Conservation (phyloP, 2,329 filamentous ascomycete genomes). For the Diaporthe sp. region DNA sequence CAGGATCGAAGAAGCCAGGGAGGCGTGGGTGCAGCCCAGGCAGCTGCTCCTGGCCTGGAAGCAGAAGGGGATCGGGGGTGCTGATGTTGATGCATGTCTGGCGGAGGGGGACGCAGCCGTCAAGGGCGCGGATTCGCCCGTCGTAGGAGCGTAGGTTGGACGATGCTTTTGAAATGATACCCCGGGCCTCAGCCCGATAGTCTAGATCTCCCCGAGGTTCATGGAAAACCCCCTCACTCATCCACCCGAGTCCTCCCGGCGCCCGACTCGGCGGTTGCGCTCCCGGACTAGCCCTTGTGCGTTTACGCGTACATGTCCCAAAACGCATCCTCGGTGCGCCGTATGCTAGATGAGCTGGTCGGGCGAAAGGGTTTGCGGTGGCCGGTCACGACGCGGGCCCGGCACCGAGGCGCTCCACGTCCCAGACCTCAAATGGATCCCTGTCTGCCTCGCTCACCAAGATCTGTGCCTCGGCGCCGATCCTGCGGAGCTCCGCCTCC, state of each 20-base stretch:
- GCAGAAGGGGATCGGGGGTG: constrained; percentile 67
- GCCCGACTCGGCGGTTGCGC: neutral
- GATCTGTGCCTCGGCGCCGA: constrained; percentile 70
- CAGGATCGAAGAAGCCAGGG: constrained; percentile 71
- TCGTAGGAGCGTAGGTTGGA: constrained; percentile 25
- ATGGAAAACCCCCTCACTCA: neutral
- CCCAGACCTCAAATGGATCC: constrained; percentile 89
- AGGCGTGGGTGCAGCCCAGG: constrained; percentile 69
- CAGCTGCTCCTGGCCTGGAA: constrained; percentile 67
- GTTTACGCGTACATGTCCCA: neutral
- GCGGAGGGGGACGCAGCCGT: constrained; percentile 68
- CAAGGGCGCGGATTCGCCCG: constrained; percentile 40
- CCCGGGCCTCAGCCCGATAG: constrained; percentile 8
- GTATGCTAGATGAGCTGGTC: neutral
- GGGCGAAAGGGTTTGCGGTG: neutral
- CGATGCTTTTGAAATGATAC: constrained; percentile 32
- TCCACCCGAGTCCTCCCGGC: neutral
- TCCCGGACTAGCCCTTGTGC: neutral
- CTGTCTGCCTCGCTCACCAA: constrained; percentile 83
- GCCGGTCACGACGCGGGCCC: constrained; percentile 37
- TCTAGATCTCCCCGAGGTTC: neutral
- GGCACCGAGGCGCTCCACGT: constrained; percentile 53
- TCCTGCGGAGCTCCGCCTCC: constrained; percentile 67
- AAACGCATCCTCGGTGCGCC: neutral
- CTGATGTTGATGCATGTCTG: constrained; percentile 67